Evolutionary conservation across 148 eudicot species (phyloP).

Genomic region (Heliosperma pusillum): DNA sequence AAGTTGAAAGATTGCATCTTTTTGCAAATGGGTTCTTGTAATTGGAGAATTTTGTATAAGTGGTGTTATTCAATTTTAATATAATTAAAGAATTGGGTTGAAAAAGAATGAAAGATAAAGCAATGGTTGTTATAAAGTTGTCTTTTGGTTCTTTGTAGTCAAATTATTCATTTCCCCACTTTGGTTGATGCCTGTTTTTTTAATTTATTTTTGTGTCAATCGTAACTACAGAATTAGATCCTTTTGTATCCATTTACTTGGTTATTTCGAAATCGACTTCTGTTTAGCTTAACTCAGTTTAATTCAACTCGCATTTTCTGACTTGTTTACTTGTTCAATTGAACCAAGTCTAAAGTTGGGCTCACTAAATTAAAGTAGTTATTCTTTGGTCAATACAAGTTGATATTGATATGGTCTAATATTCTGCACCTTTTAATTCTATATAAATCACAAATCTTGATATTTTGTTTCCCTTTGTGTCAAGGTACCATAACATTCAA

Average conservation of each 20-base stretch:
- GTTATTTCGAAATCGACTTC: background rate
- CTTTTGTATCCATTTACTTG: background rate
- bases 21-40: background rate
- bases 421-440: conserved; percentile 9
- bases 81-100: background rate
- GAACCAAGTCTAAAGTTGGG: conserved; percentile 2
- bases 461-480: conserved; percentile 25
- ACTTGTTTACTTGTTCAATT: conserved; percentile 15
- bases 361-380: conserved; percentile 16
- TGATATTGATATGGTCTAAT: conserved; percentile 7
- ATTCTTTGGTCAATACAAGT: conserved; percentile 22
- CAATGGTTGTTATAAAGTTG: conserved; percentile 25
- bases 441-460: conserved; percentile 17
- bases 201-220: conserved; percentile 2
- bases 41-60: background rate
- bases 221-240: conserved; percentile 18
- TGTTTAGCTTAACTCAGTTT: background rate
- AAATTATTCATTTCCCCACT: conserved; percentile 29
- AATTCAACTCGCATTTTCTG: background rate
- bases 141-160: conserved; percentile 21
- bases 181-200: conserved; percentile 19
- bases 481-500: conserved; percentile 15
- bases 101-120: conserved; percentile 19
- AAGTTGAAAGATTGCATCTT: conserved; percentile 15
- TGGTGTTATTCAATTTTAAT: background rate